Evolutionary conservation across 805 yeast species (phyloP), one percentile per base, ranked within the genome.

Genomic region (Spathaspora sp.): DNA sequence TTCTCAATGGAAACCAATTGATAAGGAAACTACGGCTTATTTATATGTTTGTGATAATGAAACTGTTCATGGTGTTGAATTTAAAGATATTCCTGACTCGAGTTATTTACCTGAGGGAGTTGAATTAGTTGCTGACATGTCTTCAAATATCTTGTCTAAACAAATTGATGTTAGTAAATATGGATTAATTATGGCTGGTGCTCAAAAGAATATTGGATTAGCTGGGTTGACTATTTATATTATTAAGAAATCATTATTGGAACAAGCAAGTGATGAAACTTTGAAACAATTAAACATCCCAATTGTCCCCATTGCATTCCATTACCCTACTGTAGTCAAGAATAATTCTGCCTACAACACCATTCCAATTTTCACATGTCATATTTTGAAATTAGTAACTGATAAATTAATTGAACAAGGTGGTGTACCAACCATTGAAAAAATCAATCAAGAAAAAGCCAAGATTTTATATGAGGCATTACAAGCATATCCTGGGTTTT

Each of bases 311-410:
- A 87, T 91, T 62, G 96, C 96, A 2, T 81, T 87, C 70, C 92
- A 91, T 62, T 89, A 82, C 66, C 91, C 97, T 45, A 82, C 89
- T 17, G 94, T 87, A 44, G 92, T 90, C 50, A 81, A 83, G 61
- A 90, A 92, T 75, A 87, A 93, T 75, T 88, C 97, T 10, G 90
- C 97, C 44, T 93, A 94, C 74, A 94, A 94, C 76, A 94, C 99
- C 3, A 85, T 94, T 53, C 97, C 99, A 43, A 89, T 93, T 57
- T 90, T 94, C 73, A 89, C 97, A 5, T 78, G 93, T 49, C 96
- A 90, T 66, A 84, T 93, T 38, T 82, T 93, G 64, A 85, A 89
- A 61, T 77, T 93, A 59, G 97, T 89, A 5, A 77, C 91, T 52
- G 79, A 81, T 48, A 71, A 80, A 57, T 72, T 93, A 52, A 57